Evolutionary conservation across 2,329 filamentous ascomycete genomes (phyloP).

Genomic region (Phialophora verrucosa): DNA sequence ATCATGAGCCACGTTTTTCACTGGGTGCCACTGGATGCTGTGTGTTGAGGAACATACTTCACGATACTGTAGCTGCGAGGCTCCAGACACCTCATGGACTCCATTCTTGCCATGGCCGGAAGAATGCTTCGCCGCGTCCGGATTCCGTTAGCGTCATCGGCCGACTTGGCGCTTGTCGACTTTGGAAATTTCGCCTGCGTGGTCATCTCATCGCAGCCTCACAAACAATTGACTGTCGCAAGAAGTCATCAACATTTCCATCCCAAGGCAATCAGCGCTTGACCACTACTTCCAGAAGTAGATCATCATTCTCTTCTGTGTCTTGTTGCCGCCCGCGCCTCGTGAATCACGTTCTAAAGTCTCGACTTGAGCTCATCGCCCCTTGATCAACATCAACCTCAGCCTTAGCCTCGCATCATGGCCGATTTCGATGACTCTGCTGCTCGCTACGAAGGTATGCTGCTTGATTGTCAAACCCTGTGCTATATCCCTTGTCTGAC

Average conservation of each 20-base stretch:
- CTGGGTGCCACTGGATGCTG: not conserved
- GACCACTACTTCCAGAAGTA: not conserved
- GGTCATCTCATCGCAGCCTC: slow-evolving; percentile 37
- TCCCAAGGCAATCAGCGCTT: not conserved
- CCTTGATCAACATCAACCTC: slow-evolving; percentile 5
- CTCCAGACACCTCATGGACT: too few relatives aligned
- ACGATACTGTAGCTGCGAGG: too few relatives aligned
- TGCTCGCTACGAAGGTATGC: slow-evolving; percentile 69
- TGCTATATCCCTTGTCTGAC: slow-evolving; percentile 25
- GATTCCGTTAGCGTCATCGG: not conserved
- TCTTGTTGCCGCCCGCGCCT: not conserved
- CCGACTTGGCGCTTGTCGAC: slow-evolving; percentile 16
- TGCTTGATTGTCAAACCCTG: not conserved
- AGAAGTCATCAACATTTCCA: slow-evolving; percentile 19
- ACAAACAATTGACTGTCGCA: slow-evolving; percentile 23
- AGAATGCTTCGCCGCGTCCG: slow-evolving; percentile 22
- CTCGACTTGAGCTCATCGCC: not conserved
- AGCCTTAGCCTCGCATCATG: slow-evolving; percentile 42
- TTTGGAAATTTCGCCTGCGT: slow-evolving; percentile 34
- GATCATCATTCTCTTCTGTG: not conserved
- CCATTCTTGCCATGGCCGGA: not conserved
- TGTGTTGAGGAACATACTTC: not conserved
- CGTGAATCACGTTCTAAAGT: not conserved
- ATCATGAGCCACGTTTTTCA: not conserved
- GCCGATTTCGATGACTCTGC: slow-evolving; percentile 70